Evolutionary conservation across 306 rosid genomes (phyloP), one percentile per base, ranked within the genome.

Genomic region (Cicer cuneatum): DNA sequence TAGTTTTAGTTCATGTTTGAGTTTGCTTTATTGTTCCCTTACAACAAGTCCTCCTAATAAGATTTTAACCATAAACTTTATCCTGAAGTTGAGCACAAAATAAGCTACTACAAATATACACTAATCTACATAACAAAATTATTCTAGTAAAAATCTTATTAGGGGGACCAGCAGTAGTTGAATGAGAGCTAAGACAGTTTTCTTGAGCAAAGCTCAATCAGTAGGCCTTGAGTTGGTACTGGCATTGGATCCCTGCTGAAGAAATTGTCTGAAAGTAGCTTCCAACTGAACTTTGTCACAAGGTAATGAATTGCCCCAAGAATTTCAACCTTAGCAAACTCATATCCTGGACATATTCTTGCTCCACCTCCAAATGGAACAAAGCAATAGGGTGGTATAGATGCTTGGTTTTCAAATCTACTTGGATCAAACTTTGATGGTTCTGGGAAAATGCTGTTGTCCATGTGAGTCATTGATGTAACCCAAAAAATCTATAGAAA

Each of bases 391-490:
- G 96, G 89, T 40, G 96, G 96, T 45, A 73, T 58, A 7, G 88
- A 76, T 48, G 88, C 80, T 38, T 82, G 82, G 78, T 80, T 88
- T 49, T 89, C 93, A 70, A 87, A 89, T 81, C 96, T 86, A 51
- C 76, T 82, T 24, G 98, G 97, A 63, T 90, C 87, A 54, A 89
- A 89, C 84, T 89, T 93, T 1, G 83, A 58, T 71, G 97, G 89
- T 9, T 87, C 93, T 8, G 81, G 75, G 75, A 87, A 90, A 71
- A 90, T 77, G 67, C 15, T 80, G 5, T 21, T 54, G 69, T 89
- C 98, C 93, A 86, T 85, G 62, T 86, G 98, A 2, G 93, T 90
- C 93, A 86, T 81, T 35, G 89, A 13, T 45, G 87, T 21, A 41
- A 78, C 86, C 96, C 96, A 90, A 54, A 90, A 93, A 67, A 93